phyloP scores from a whole-genome alignment of 1,284 basidiomycete genomes.

The Ustilago curta region DNA sequence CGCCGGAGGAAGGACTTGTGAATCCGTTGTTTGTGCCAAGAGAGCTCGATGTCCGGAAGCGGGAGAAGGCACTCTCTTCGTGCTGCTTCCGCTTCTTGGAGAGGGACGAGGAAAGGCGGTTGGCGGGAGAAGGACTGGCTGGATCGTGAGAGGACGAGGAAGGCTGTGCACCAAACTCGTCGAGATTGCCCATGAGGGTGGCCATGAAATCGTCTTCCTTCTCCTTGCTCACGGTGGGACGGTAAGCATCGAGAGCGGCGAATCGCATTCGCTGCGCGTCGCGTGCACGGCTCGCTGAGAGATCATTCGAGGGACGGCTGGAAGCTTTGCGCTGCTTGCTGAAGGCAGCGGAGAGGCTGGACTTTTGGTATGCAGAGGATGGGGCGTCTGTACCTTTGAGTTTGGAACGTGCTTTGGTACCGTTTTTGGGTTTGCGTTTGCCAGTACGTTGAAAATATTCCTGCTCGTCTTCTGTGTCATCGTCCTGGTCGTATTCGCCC shows the following conservation, averaged over 20 bases:
- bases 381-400: slow-evolving; percentile 17
- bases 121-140: slow-evolving; percentile 39
- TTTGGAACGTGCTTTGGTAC: slow-evolving; percentile 46
- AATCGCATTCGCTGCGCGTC: slow-evolving; percentile 36
- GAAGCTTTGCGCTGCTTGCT: slow-evolving; percentile 40
- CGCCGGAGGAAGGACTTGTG: slow-evolving; percentile 48
- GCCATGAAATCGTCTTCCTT: slow-evolving; percentile 69
- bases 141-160: slow-evolving; percentile 46
- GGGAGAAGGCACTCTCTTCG: slow-evolving; percentile 40
- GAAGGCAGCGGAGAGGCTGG: slow-evolving; percentile 46
- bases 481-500: slow-evolving; percentile 71
- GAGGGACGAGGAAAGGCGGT: slow-evolving; percentile 30
- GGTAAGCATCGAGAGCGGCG: slow-evolving; percentile 44
- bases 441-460: slow-evolving; percentile 68
- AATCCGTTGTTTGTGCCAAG: slow-evolving; percentile 36
- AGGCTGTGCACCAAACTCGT: slow-evolving; percentile 39
- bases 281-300: slow-evolving; percentile 29
- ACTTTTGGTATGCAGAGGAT: slow-evolving; percentile 35
- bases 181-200: slow-evolving; percentile 61
- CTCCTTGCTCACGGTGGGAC: slow-evolving; percentile 57
- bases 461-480: slow-evolving; percentile 64
- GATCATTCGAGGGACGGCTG: slow-evolving; percentile 16
- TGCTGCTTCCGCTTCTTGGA: slow-evolving; percentile 45
- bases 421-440: slow-evolving; percentile 64
- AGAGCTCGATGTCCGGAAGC: slow-evolving; percentile 33